Evolutionary conservation across 805 yeast genomes (phyloP).

Genomic region (Saturnispora ahearnii): DNA sequence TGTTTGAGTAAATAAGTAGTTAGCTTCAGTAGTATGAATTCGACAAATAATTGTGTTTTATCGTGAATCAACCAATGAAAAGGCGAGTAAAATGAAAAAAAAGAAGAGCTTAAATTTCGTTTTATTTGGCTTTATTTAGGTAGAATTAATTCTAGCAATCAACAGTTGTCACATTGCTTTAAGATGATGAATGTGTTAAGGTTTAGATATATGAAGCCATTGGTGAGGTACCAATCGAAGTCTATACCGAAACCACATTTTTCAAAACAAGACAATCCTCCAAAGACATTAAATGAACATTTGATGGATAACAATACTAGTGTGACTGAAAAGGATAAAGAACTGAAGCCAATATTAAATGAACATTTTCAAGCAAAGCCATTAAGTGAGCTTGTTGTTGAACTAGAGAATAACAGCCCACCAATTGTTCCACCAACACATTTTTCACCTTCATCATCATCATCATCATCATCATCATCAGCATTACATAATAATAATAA

Average conservation of each 20-base stretch:
- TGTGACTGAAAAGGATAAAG: neutral
- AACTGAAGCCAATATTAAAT: neutral
- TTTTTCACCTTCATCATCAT: neutral
- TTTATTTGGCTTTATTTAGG: no score
- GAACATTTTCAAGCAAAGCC: neutral
- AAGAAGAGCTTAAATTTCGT: no score
- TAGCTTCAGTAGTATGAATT: neutral
- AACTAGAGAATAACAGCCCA: neutral
- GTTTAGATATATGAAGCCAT: neutral
- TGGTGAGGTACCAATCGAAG: neutral
- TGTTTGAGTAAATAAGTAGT: neutral
- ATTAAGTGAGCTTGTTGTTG: neutral
- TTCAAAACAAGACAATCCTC: conserved; percentile 18
- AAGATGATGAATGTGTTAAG: neutral
- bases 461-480: neutral
- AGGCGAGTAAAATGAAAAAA: neutral
- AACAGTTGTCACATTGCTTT: neutral
- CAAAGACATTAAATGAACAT: conserved; percentile 23
- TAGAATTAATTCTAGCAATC: neutral
- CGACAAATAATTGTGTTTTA: neutral
- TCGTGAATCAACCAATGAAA: neutral
- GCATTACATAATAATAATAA: neutral
- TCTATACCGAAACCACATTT: conserved; percentile 19
- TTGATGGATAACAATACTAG: neutral
- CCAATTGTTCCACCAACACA: neutral